Base-by-base conservation (phyloP, 2,329 filamentous ascomycete genomes). In the Aspergillus amoenus region DNA sequence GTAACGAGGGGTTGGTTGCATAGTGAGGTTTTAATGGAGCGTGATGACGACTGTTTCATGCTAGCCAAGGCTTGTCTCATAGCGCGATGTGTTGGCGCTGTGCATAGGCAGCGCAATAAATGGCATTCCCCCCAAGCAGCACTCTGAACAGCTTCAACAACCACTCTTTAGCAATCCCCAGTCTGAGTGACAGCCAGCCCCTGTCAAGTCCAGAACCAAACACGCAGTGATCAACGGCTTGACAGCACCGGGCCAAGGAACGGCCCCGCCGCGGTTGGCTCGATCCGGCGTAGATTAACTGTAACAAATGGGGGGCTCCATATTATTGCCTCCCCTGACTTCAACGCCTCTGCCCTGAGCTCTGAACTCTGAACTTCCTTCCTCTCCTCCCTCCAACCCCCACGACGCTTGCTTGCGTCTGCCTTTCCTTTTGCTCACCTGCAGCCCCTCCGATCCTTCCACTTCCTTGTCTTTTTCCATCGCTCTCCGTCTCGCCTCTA, bases 21-120 rank as follows among this genome's bases (percentile, higher is more conserved):
- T 32, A 32, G 42, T 11, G 39, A 18, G 11, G 37, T 40, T 15
- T 39, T 30, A 11, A 21, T 32, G 46, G 7, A 32, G 48, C 18
- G 17, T 12, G 48, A 42, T 51, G 37, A 42, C 24, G 22, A 43
- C 22, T 27, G 40, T 30, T 51, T 42, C 22, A 43, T 32, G 34
- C 18, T 18, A 37, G 51, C 51, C 51, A 53, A 53, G 51, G 51
- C 42, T 53, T 46, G 51, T 53, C 42, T 17, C 34, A 41, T 21
- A 17, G 37, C 18, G 47, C 32, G 52, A 55, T 55, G 52, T 34
- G 52, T 48, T 55, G 52, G 44, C 52, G 7, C 52, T 43, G 52
- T 27, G 40, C 21, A 32, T 7, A 13, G n/a, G n/a, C 39, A 51
- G 39, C n/a, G 11, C 22, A 43, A 11, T 27, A 37, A 42, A 21